Base-by-base conservation (phyloP, 805 yeast species). In the Lachancea waltii region DNA sequence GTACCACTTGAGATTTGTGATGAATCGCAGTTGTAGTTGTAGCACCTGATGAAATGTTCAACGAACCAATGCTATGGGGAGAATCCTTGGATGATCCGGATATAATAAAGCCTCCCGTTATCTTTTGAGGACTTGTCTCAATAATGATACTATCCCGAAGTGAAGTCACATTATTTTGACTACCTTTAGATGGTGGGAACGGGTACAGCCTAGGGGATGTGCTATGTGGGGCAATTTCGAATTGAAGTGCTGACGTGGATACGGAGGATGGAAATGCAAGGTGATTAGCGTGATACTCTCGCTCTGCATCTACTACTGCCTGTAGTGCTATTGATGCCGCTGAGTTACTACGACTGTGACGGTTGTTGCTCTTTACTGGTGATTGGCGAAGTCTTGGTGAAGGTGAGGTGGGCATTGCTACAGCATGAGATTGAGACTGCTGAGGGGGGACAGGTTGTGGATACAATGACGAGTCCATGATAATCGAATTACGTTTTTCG, bases 311-410 rank as follows among this genome's bases (percentile, higher is more conserved):
- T 10, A 78, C 86, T 37, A 81, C 82, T 0, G 87, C 87, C 53
- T 81, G 84, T 42, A 82, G 64, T 7, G 82, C 89, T 44, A 69
- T 53, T 25, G 84, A 75, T 3, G 86, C 89, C 2, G 83, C 67
- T 7, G 72, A 67, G 32, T 62, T 60, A 18, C 59, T 62, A 55
- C 71, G 63, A 31, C 51, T 51, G 43, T 67, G 70, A 11, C 55
- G 46, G 29, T 42, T 50, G 16, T 15, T 25, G 30, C 36, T 33
- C 10, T 41, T 36, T 9, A 45, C 40, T 14, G 56, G 54, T 22
- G 54, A 45, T 30, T 47, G 46, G 33, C 53, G 44, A 20, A 48
- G 30, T 20, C 53, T 54, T 1, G 56, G 48, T 4, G 56, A 48
- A 13, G 69, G 53, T 1, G 65, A 56, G 10, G 68, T 50, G 9